Base-by-base conservation (phyloP, 306 rosid species). In the Corylus heterophylla region DNA sequence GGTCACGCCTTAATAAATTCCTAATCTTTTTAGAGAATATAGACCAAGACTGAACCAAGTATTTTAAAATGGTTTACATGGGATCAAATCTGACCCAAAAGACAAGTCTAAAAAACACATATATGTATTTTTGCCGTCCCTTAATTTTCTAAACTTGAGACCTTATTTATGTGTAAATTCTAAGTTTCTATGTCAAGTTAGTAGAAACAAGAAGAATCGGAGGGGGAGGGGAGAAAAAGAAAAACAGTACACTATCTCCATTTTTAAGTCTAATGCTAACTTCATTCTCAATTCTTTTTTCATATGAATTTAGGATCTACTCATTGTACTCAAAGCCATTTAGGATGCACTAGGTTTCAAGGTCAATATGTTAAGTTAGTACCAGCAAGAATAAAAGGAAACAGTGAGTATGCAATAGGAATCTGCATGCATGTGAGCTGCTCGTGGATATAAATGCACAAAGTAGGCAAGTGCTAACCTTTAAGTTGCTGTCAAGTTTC, bases 401-500 rank as follows among this genome's bases (percentile, higher is more conserved):
- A n/a, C 16, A 64, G 9, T 64, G 66, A 13, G 27, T 18, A 55
- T 11, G 73, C 39, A 58, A 49, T 45, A 7, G 67, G 8, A 54
- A 10, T 47, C 54, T 50, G 54, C 27, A 48, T n/a, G 11, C 54
- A 58, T 16, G 52, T 71, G 44, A 76, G 49, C 4, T 59, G 54
- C 79, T 37, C 50, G 80, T 84, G 74, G 50, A 84, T 68, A 48
- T 76, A 20, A 29, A 61, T 27, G 54, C 29, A 69, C 75, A 58
- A 63, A 75, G 77, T 74, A 12, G 71, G 71, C 25, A 69, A 69
- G 54, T 22, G 31, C 78, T 73, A 11, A 90, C 98, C 92, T 92
- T 78, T 69, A 94, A 79, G 80, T 71, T 84, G 50, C 37, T 11
- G 77, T 89, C 97, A 80, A 92, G 94, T 85, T 94, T 94, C 39